Conservation (phyloP, 2,329 filamentous ascomycete genomes). For the Penicillium frequentans region DNA sequence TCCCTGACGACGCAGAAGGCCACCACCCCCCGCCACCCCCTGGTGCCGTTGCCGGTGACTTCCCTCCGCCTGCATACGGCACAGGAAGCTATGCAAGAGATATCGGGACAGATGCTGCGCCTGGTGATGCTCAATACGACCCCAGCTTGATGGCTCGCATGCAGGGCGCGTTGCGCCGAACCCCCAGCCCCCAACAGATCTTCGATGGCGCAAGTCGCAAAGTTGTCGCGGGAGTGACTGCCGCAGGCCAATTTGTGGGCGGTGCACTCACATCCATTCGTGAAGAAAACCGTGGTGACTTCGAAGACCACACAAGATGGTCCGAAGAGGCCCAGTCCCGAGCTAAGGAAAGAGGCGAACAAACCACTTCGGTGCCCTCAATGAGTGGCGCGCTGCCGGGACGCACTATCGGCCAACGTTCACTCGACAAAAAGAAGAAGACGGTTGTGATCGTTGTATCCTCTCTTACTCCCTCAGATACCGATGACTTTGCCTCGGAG, state of each 20-base stretch:
- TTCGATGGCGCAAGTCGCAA: slow-evolving; percentile 80
- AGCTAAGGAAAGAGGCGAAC: slow-evolving; percentile 37
- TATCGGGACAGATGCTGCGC: slow-evolving; percentile 32
- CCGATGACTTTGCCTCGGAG: slow-evolving; percentile 63
- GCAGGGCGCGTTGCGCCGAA: slow-evolving; percentile 76
- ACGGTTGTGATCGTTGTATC: slow-evolving; percentile 88
- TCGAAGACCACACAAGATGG: slow-evolving; percentile 86
- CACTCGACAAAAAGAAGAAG: slow-evolving; percentile 58
- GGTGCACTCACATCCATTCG: slow-evolving; percentile 79
- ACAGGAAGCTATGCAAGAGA: slow-evolving; percentile 34
- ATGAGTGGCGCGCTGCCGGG: slow-evolving; percentile 33
- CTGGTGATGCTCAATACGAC: slow-evolving; percentile 43
- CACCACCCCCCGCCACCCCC: slow-evolving; percentile 25
- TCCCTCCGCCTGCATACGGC: slow-evolving; percentile 29
- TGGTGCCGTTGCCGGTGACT: slow-evolving; percentile 24
- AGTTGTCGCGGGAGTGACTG: slow-evolving; percentile 77
- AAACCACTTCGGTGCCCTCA: slow-evolving; percentile 17
- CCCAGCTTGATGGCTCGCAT: slow-evolving; percentile 71
- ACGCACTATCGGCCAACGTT: slow-evolving; percentile 33
- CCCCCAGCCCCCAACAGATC: slow-evolving; percentile 84
- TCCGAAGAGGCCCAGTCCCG: slow-evolving; percentile 82
- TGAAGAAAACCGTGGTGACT: slow-evolving; percentile 78
- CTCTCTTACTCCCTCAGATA: slow-evolving; percentile 61
- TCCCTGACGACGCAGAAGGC: slow-evolving; percentile 38
- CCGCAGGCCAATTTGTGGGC: slow-evolving; percentile 78